Percentiles rank a stretch among this genome's conserved stretches.
phyloP scores from a whole-genome alignment of 129 eudicot genomes.

The Arctium lappa region DNA sequence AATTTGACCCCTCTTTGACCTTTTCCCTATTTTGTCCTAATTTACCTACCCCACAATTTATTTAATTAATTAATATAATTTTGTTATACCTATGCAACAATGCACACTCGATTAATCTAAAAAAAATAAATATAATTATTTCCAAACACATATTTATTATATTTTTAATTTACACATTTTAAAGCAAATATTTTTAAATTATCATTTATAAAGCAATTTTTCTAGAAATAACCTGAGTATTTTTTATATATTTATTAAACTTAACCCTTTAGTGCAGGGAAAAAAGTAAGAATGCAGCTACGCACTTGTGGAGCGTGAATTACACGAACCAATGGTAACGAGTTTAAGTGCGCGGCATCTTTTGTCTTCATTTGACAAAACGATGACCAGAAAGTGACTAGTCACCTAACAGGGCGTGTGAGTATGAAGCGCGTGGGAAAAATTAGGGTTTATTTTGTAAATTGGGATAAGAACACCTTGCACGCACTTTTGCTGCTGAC shows the following conservation, averaged over 20 bases:
- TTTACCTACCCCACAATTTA: too few species aligned
- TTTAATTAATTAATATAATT: too few species aligned
- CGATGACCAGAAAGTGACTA: neutral
- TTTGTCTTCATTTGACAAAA: neutral
- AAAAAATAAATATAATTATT: too few species aligned
- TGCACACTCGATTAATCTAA: too few species aligned
- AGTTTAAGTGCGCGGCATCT: constrained; percentile 5
- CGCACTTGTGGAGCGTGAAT: neutral
- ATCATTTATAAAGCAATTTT: too few species aligned
- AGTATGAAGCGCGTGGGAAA: neutral
- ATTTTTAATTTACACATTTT: too few species aligned
- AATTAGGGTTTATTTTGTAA: constrained; percentile 3
- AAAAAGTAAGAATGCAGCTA: neutral
- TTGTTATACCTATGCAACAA: too few species aligned
- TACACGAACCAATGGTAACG: neutral
- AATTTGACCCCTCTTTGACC: too few species aligned
- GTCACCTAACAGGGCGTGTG: constrained; percentile 4
- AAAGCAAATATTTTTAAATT: too few species aligned
- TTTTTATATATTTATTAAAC: neutral
- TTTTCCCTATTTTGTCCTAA: too few species aligned
- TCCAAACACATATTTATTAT: too few species aligned
- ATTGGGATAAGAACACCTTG: neutral
- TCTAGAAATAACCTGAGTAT: too few species aligned
- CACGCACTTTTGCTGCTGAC: constrained; percentile 4
- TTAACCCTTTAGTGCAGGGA: neutral